Base-by-base conservation (phyloP, 805 yeast species). In the Tanozyma kutaoensis region DNA sequence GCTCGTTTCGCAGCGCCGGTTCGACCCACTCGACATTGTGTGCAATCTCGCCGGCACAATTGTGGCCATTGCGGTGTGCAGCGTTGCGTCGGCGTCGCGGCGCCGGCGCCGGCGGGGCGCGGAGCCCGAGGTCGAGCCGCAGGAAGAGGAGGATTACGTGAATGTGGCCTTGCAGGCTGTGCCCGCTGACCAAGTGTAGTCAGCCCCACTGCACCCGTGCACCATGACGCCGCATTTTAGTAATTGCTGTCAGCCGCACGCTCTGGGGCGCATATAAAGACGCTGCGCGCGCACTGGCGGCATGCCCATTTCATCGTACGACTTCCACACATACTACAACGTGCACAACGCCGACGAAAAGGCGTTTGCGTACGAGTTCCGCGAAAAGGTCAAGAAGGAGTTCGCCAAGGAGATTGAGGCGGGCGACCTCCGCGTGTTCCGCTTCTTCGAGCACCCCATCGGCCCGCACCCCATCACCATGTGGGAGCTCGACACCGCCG, bases 391-490 rank as follows among this genome's bases (percentile, higher is more conserved):
- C 3, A 40, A 46, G 17, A 28, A 42, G 27, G 65, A 61, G 26
- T 64, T 69, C 35, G 54, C 59, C 5, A 26, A 41, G 11, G 71
- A 67, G 27, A 45, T 63, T 16, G 58, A 42, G 15, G 33, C 43
- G 2, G 69, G 68, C 2, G 43, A 48, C 14, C 48, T 66, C 8
- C 38, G 69, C 29, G 54, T 67, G 4, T 54, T 57, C 44, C 56
- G 56, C 31, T 47, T 64, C 17, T 64, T 66, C 58, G 62, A 61
- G 21, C 44, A 46, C 23, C 64, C 71, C 15, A 40, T 71, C 16
- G 78, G 78, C 0, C 77, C 78, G 2, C 76, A 71, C 35, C 72
- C 76, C 0, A 47, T 62, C 17, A 61, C 55, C 21, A 71, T 71
- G 76, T 71, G 69, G 55, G 76, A 71, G 38, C 37, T 62, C 15